Evolutionary conservation across 495 filamentous ascomycete species (phyloP).

Genomic region (Hyaloscypha hepaticicola): DNA sequence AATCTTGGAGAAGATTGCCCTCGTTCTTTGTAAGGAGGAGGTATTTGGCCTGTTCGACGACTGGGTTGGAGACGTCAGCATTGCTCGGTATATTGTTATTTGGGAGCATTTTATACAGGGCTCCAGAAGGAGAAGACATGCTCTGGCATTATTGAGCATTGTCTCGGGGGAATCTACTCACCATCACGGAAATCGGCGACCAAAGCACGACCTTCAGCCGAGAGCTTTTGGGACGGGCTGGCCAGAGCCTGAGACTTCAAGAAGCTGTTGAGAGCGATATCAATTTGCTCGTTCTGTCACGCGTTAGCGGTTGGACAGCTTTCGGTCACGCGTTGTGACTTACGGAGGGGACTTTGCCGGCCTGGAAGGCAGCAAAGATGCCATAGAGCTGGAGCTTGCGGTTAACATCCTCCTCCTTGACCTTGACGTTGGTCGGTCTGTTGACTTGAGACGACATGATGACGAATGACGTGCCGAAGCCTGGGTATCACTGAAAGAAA

Average conservation of each 20-base stretch:
- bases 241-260: constrained; percentile 64
- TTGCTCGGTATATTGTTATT: not conserved
- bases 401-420: constrained; percentile 68
- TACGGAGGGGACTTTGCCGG: constrained; percentile 90
- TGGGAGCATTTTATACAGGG: too few relatives aligned
- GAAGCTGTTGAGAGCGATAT: constrained; percentile 86
- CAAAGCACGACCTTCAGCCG: constrained; percentile 73
- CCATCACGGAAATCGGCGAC: constrained; percentile 69
- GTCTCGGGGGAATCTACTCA: too few relatives aligned
- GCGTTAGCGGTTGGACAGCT: not conserved
- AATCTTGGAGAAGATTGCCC: constrained; percentile 91
- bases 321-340: constrained; percentile 33
- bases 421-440: constrained; percentile 61
- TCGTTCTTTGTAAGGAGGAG: constrained; percentile 94
- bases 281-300: constrained; percentile 81
- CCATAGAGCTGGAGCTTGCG: constrained; percentile 94
- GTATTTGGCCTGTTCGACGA: constrained; percentile 84
- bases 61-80: constrained; percentile 28
- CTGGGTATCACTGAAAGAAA: constrained; percentile 28
- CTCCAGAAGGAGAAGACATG: too few relatives aligned
- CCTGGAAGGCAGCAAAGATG: constrained; percentile 83
- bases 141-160: too few relatives aligned
- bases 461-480: not conserved
- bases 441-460: constrained; percentile 48
- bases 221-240: constrained; percentile 75